Base-by-base conservation (phyloP, 2,329 filamentous ascomycete genomes). In the Aspergillus ustus region DNA sequence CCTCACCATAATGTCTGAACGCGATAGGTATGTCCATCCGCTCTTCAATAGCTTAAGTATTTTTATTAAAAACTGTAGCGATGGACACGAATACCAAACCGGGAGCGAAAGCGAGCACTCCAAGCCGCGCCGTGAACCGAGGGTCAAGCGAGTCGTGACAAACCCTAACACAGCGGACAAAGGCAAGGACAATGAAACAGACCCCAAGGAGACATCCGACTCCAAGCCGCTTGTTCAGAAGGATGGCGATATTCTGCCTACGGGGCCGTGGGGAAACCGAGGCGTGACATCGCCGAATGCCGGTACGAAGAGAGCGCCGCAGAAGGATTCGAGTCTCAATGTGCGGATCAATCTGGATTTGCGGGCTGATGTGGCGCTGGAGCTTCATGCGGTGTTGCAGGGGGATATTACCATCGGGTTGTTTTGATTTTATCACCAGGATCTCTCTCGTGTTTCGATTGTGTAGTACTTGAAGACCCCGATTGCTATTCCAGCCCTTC, bases 271-370 rank as follows among this genome's bases (percentile, higher is more conserved):
- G 57, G 57, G 50, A 37, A 51, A 59, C 25, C n/a, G 52, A 13
- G 45, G 52, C 3, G 59, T 61, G 15, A 61, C 59, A 7, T 43
- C 59, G 8, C 59, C 22, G 11, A 25, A 17, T 4, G 52, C 59
- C 4, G 59, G 59, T 2, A 48, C 13, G 13, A 61, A 57, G 46
- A 61, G 34, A 4, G 44, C 52, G 20, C 25, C 25, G 8, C 31
- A 50, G 25, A 57, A 57, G 34, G 52, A 61, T 3, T 61, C 59
- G 2, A 61, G 59, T 25, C 29, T 61, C n/a, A 61, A 61, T 44
- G 59, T 61, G 5, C 45, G 59, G 28, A 61, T 61, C 46, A 61
- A 61, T 52, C 15, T 61, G 52, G 59, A 61, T 25, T 29, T 61
- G 45, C 29, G 59, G 22, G 59, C 59, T 8, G 59, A 61, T 61